Conservation (phyloP, 345 rosid species). For the Combretum micranthum region DNA sequence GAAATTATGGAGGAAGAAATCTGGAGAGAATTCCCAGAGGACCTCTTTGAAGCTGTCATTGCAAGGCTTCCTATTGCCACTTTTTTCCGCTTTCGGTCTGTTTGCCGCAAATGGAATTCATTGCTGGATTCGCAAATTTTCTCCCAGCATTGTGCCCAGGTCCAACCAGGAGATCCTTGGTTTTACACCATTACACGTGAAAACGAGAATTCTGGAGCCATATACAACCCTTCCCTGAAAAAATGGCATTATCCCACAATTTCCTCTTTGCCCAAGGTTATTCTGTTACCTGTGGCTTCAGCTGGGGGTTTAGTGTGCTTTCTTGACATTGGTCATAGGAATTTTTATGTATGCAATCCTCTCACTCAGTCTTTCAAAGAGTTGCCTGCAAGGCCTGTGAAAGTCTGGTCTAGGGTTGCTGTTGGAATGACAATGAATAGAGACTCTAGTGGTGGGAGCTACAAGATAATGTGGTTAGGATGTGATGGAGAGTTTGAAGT, state of each 20-base stretch:
- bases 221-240: constrained; percentile 71
- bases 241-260: constrained; percentile 86
- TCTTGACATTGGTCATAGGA: constrained; percentile 83
- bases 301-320: constrained; percentile 96
- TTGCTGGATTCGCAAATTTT: constrained; percentile 67
- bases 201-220: constrained; percentile 78
- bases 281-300: constrained; percentile 82
- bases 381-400: constrained; percentile 81
- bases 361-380: constrained; percentile 74
- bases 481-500: constrained; percentile 93
- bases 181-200: constrained; percentile 87
- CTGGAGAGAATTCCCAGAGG: constrained; percentile 94
- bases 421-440: constrained; percentile 84
- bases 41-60: constrained; percentile 84
- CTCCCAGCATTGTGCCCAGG: constrained; percentile 57
- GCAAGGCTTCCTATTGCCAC: constrained; percentile 83
- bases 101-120: constrained; percentile 81
- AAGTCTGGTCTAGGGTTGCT: constrained; percentile 87
- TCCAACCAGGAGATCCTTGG: constrained; percentile 65
- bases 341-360: constrained; percentile 90
- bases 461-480: constrained; percentile 86
- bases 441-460: constrained; percentile 46
- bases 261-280: constrained; percentile 64
- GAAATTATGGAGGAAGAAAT: constrained; percentile 73
- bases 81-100: constrained; percentile 83